Conservation (phyloP, 2,329 filamentous ascomycete genomes). For the Colletotrichum falcatum region DNA sequence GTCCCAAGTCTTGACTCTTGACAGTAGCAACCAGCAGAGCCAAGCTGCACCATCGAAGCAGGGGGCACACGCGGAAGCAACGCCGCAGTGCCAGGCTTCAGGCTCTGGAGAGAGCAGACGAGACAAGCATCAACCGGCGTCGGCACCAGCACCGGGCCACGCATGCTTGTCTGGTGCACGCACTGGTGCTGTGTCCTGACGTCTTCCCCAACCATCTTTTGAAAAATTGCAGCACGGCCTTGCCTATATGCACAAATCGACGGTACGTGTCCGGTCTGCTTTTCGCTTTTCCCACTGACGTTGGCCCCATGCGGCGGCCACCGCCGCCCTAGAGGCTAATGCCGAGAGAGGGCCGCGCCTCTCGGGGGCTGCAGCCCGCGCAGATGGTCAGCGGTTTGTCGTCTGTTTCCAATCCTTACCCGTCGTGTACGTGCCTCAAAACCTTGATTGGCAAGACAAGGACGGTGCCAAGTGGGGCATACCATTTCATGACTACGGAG, state of each 20-base stretch:
- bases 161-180: conserved; percentile 11
- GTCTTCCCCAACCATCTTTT: conserved; percentile 33
- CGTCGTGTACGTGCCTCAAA: conserved; percentile 36
- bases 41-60: conserved; percentile 28
- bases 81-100: conserved; percentile 4
- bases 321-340: conserved; percentile 38
- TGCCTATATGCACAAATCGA: conserved; percentile 33
- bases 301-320: conserved; percentile 37
- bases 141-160: conserved; percentile 6
- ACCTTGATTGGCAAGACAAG: conserved; percentile 35
- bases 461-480: conserved; percentile 38
- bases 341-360: conserved; percentile 41
- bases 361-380: conserved; percentile 40
- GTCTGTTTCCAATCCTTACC: conserved; percentile 40
- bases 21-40: conserved; percentile 1
- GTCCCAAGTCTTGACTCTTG: conserved; percentile 4
- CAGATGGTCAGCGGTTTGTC: conserved; percentile 38
- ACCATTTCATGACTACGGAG: conserved; percentile 31
- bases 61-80: conserved; percentile 13
- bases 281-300: conserved; percentile 8
- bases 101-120: not conserved
- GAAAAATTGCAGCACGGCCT: conserved; percentile 29
- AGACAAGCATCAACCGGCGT: conserved; percentile 15
- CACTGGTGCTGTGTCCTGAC: conserved; percentile 31
- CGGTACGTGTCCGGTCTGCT: conserved; percentile 26